A percentile compares a stretch with the other conserved stretches of the same genome.
Evolutionary conservation across 169 alveolate genomes (phyloP).

Genomic region (Cryptosporidium bovis): DNA sequence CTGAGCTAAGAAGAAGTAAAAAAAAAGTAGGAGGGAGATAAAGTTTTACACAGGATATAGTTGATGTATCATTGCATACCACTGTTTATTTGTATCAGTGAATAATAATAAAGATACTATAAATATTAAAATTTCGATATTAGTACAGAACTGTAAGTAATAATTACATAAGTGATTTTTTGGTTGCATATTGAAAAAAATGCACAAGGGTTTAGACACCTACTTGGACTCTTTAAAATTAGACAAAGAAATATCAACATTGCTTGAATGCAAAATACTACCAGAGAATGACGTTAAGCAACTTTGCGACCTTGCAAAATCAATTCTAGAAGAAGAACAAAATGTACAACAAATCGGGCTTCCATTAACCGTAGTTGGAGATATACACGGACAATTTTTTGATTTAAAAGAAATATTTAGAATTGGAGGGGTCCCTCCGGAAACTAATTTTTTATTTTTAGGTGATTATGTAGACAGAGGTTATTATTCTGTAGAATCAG

Average conservation of each 20-base stretch:
- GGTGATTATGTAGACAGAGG: constrained; percentile 92
- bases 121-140: background rate
- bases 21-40: no score
- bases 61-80: no score
- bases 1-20: no score
- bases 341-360: constrained; percentile 86
- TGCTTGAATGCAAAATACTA: constrained; percentile 80
- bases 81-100: no score
- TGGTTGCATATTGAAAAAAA: background rate
- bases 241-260: constrained; percentile 81
- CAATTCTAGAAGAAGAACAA: constrained; percentile 84
- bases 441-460: constrained; percentile 76
- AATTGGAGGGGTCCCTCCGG: constrained; percentile 82
- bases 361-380: constrained; percentile 89
- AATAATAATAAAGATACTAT: background rate
- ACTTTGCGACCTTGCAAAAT: constrained; percentile 85
- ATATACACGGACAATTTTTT: constrained; percentile 90
- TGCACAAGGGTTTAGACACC: constrained; percentile 50
- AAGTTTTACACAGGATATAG: no score
- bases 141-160: background rate
- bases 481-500: constrained; percentile 88
- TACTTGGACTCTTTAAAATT: constrained; percentile 64
- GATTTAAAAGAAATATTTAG: constrained; percentile 83
- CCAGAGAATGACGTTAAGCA: constrained; percentile 80
- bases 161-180: background rate